Base-by-base conservation (phyloP, 2,329 filamentous ascomycete genomes). In the Trichoderma asperellum region DNA sequence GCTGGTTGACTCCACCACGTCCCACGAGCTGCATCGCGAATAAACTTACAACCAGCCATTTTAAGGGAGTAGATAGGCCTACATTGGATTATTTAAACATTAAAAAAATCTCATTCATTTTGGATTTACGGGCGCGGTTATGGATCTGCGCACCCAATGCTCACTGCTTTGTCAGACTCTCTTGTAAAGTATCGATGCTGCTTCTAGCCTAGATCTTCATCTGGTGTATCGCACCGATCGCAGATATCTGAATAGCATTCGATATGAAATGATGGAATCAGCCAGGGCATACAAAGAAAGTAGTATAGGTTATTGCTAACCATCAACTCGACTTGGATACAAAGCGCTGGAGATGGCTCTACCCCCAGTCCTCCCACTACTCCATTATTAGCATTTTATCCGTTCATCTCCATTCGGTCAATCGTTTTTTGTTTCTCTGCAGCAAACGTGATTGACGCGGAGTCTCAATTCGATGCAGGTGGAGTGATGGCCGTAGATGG, bases 401-500 rank as follows among this genome's bases (percentile, higher is more conserved):
- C 52, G 52, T 7, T 16, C 55, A 35, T 57, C 55, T n/a, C 55
- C 27, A 35, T 34, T 34, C 14, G 16, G 37, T 18, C 35, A 21
- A 49, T 24, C 47, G 21, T 21, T 24, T 49, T 32, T 24, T 47
- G 57, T 61, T 61, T 40, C 32, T 61, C 32, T 21, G 34, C 18
- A 32, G 34, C 18, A 32, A 43, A 35, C 35, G 49, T 43, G 52
- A 65, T 35, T 35, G 63, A 58, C 52, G 63, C 37, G 63, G 34
- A 61, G 34, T 37, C 61, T 24, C 43, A 34, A 40, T 32, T 49
- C 47, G 49, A 65, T 55, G 63, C 29, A 56, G 57, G 34, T 56
- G 63, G 61, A 57, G 60, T 59, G 68, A 65, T 63, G 61, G 47
- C 29, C 29, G 55, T 52, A 58, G 68, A 69, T 60, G 68, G 68